Evolutionary conservation across 345 rosid species (phyloP).

Genomic region (Pistacia vera): DNA sequence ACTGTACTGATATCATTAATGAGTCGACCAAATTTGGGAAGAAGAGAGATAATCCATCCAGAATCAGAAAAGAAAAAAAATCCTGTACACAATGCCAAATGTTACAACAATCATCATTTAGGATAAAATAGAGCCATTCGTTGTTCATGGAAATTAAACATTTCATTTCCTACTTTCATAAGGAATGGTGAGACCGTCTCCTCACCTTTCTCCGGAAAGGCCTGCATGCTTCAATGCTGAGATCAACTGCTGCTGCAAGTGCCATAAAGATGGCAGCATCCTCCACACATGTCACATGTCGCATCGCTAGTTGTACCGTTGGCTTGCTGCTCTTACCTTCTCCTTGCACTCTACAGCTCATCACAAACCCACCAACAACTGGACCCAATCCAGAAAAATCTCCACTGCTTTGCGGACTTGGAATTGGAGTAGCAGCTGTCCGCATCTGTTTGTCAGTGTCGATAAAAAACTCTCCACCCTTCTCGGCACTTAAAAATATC

Average conservation of each 20-base stretch:
- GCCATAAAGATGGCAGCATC: conserved; percentile 98
- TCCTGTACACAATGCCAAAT: conserved; percentile 37
- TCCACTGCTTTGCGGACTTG: conserved; percentile 94
- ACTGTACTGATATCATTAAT: conserved; percentile 12
- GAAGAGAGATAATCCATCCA: conserved; percentile 18
- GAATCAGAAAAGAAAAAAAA: conserved; percentile 5
- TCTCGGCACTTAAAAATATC: conserved; percentile 78
- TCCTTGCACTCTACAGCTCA: conserved; percentile 92
- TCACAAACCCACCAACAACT: conserved; percentile 70
- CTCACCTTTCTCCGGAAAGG: conserved; percentile 74
- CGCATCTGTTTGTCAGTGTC: conserved; percentile 80
- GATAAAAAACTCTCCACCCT: conserved; percentile 88
- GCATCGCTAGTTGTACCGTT: conserved; percentile 77
- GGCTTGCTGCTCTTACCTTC: conserved; percentile 93
- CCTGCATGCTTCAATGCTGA: conserved; percentile 90
- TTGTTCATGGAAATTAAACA: conserved; percentile 26
- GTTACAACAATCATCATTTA: conserved; percentile 20
- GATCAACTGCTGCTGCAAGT: conserved; percentile 93
- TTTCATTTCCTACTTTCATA: conserved; percentile 32
- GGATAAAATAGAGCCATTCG: conserved; percentile 20
- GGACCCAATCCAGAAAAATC: conserved; percentile 75
- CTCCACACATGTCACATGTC: conserved; percentile 90
- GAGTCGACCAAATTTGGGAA: conserved; percentile 20
- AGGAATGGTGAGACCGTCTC: conserved; percentile 64
- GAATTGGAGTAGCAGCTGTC: conserved; percentile 64